Evolutionary conservation across 345 rosid species (phyloP).

Genomic region (Gossypium turneri): DNA sequence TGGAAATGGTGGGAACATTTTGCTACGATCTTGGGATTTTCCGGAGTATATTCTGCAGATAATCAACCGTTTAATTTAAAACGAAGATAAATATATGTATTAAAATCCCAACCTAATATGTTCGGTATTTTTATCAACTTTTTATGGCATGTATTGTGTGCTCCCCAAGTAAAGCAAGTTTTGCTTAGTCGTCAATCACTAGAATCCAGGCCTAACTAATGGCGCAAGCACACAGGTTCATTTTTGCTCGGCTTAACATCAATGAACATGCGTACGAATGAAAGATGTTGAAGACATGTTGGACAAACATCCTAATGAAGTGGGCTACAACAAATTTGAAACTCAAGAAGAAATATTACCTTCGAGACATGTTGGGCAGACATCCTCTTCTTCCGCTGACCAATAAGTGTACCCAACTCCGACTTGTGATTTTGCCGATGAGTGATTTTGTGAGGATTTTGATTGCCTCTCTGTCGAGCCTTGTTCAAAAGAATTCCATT

Average conservation of each 20-base stretch:
- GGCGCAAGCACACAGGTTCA: too few species aligned
- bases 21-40: constrained; percentile 88
- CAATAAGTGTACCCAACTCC: constrained; percentile 46
- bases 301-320: neutral
- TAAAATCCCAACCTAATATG: neutral
- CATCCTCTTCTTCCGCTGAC: constrained; percentile 79
- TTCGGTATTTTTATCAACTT: too few species aligned
- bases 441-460: constrained; percentile 50
- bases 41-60: constrained; percentile 67
- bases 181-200: too few species aligned
- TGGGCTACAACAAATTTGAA: neutral
- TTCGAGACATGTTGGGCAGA: constrained; percentile 96
- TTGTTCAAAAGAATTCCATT: constrained; percentile 61
- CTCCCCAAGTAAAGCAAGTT: too few species aligned
- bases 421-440: constrained; percentile 39
- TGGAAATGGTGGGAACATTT: constrained; percentile 49
- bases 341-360: constrained; percentile 40
- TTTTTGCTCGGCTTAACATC: too few species aligned
- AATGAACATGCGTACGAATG: too few species aligned
- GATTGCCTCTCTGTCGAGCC: constrained; percentile 53
- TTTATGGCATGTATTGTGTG: too few species aligned
- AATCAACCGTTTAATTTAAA: neutral
- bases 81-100: neutral
- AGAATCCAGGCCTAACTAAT: too few species aligned
- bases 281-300: too few species aligned